These are phyloP conservation scores for Margaritispora aquatica DNA, from an alignment of 495 filamentous ascomycete genomes.

Conservation along the genomic window DNA sequence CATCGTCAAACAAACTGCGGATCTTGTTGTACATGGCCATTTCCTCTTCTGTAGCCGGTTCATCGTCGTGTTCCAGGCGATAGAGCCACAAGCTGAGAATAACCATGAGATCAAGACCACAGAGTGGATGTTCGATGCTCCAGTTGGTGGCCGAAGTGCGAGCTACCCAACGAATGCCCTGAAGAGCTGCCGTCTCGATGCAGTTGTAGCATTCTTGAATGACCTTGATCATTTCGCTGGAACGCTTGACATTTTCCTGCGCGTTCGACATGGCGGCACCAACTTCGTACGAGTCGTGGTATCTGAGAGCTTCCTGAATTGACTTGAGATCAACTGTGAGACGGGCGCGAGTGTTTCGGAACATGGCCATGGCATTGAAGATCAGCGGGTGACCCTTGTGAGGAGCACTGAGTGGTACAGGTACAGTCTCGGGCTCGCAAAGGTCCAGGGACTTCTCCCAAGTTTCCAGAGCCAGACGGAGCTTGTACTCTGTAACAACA, in stretches of 20 bases:
- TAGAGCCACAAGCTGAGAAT: conserved; percentile 98
- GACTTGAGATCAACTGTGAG: conserved; percentile 92
- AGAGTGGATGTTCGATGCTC: conserved; percentile 97
- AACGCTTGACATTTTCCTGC: conserved; percentile 86
- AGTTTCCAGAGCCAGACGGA: conserved; percentile 89
- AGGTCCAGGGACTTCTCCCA: conserved; percentile 95
- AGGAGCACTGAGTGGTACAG: conserved; percentile 86
- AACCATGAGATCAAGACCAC: conserved; percentile 96
- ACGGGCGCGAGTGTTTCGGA: conserved; percentile 87
- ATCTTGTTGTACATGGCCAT: conserved; percentile 93
- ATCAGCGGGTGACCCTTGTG: conserved; percentile 97
- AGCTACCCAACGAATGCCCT: conserved; percentile 97
- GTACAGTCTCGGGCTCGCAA: conserved; percentile 86
- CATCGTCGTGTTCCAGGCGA: conserved; percentile 97
- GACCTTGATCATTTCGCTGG: conserved; percentile 96
- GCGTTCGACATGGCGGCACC: conserved; percentile 94
- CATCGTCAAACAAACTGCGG: conserved; percentile 84
- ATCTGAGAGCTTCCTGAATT: conserved; percentile 92
- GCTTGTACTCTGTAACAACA: conserved; percentile 97
- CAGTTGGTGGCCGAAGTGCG: conserved; percentile 96
- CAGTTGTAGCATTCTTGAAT: conserved; percentile 97
- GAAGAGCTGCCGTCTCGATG: conserved; percentile 90
- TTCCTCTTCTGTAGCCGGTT: conserved; percentile 87
- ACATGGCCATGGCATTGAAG: conserved; percentile 98
- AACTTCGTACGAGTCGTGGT: conserved; percentile 95